Percentiles rank a stretch among this genome's conserved stretches.
Evolutionary conservation across 371 early-diverging fungal species (phyloP).

Genomic region (Apophysomyces trapeziformis): DNA sequence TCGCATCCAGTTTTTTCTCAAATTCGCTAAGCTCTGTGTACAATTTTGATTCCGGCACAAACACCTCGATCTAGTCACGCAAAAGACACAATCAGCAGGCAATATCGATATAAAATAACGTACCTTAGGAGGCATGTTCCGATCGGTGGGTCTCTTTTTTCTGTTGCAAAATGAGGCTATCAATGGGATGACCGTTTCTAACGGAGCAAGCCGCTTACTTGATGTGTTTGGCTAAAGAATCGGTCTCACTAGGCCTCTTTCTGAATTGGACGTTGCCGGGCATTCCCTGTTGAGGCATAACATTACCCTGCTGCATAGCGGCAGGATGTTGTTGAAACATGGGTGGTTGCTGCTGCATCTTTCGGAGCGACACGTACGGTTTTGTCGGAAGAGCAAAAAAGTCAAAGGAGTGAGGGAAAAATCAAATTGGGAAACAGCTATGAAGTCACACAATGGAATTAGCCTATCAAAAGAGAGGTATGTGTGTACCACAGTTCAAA

Average conservation of each 20-base stretch:
- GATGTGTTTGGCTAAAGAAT: conserved; percentile 42
- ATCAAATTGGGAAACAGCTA: too few relatives aligned
- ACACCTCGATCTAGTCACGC: conserved; percentile 72
- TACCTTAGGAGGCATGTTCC: conserved; percentile 62
- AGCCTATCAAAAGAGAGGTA: too few relatives aligned
- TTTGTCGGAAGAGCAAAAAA: neutral
- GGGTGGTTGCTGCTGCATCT: conserved; percentile 31
- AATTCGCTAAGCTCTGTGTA: conserved; percentile 85
- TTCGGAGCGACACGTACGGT: neutral
- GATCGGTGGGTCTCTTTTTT: conserved; percentile 65
- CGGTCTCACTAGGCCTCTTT: conserved; percentile 45
- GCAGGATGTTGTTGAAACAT: conserved; percentile 34
- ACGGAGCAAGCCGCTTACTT: conserved; percentile 30
- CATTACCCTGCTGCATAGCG: conserved; percentile 25
- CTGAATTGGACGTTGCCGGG: conserved; percentile 30
- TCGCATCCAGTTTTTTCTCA: conserved; percentile 89
- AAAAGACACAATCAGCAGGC: neutral
- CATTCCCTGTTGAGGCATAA: conserved; percentile 30
- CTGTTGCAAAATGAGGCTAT: conserved; percentile 26
- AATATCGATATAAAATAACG: neutral
- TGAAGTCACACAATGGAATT: too few relatives aligned
- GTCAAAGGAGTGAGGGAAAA: neutral
- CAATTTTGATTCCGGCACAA: conserved; percentile 90
- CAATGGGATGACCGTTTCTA: neutral
- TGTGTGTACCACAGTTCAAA: too few relatives aligned